phyloP scores from a whole-genome alignment of 2,329 filamentous ascomycete species.

The Pyricularia sp. region DNA sequence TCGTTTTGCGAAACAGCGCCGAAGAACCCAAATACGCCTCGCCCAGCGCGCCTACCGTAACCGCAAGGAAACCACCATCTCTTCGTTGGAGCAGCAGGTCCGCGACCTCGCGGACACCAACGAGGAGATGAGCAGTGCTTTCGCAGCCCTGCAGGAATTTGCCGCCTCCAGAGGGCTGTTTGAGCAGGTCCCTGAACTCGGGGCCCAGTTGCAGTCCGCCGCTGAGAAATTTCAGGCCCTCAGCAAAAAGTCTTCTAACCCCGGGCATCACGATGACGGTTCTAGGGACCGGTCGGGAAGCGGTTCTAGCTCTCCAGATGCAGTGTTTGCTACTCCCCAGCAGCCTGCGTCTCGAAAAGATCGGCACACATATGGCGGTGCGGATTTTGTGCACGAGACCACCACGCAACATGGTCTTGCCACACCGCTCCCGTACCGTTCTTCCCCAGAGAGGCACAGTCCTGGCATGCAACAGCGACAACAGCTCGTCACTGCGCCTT shows the following conservation, averaged over 20 bases:
- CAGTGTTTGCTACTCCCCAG: neutral
- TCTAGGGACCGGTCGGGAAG: neutral
- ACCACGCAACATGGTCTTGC: neutral
- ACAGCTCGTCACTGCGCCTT: neutral
- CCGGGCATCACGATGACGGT: constrained; percentile 13
- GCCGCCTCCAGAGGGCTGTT: constrained; percentile 44
- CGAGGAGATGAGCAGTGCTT: constrained; percentile 60
- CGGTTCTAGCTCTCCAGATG: neutral
- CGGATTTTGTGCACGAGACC: neutral
- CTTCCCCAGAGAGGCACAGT: neutral
- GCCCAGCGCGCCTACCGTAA: constrained; percentile 77
- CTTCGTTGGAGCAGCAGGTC: constrained; percentile 57
- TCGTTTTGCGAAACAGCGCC: constrained; percentile 38
- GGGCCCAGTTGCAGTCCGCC: constrained; percentile 40
- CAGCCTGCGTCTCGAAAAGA: neutral
- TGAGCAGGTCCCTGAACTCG: constrained; percentile 41
- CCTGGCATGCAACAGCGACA: neutral
- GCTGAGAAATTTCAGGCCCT: constrained; percentile 46
- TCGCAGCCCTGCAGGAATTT: constrained; percentile 53
- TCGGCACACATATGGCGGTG: neutral
- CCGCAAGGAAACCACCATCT: constrained; percentile 72
- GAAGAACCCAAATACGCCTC: constrained; percentile 74
- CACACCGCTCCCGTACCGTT: neutral
- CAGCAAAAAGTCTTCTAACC: constrained; percentile 31
- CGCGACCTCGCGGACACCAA: constrained; percentile 55